Percentiles rank a stretch among this genome's conserved stretches.
Evolutionary conservation across 78 protist species (phyloP).

Genomic region (Dictyostelium discoideum): dicty_2.7 NC_007091.3:1951001-1951500

Average conservation of each 20-base stretch:
- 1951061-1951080: slow-evolving; percentile 23
- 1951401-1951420: slow-evolving; percentile 44
- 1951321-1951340: slow-evolving; percentile 23
- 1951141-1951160: slow-evolving; percentile 10
- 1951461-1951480: slow-evolving; percentile 62
- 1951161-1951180: background rate
- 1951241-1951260: background rate
- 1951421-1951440: slow-evolving; percentile 40
- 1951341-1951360: background rate
- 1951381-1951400: slow-evolving; percentile 6
- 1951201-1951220: background rate
- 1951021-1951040: slow-evolving; percentile 64
- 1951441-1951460: slow-evolving; percentile 27
- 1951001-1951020: slow-evolving; percentile 54
- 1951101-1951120: slow-evolving; percentile 53
- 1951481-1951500: slow-evolving; percentile 5
- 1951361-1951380: background rate
- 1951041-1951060: slow-evolving; percentile 47
- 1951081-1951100: slow-evolving; percentile 19
- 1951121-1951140: slow-evolving; percentile 12
- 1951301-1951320: background rate
- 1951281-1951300: background rate
- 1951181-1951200: slow-evolving; percentile 59
- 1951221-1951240: slow-evolving; percentile 45
- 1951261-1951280: background rate